Percentiles rank a stretch among this genome's conserved stretches.
These are phyloP conservation scores for Parathielavia hyrcaniae DNA, from an alignment of 495 filamentous ascomycete species.

Conservation along the genomic window DNA sequence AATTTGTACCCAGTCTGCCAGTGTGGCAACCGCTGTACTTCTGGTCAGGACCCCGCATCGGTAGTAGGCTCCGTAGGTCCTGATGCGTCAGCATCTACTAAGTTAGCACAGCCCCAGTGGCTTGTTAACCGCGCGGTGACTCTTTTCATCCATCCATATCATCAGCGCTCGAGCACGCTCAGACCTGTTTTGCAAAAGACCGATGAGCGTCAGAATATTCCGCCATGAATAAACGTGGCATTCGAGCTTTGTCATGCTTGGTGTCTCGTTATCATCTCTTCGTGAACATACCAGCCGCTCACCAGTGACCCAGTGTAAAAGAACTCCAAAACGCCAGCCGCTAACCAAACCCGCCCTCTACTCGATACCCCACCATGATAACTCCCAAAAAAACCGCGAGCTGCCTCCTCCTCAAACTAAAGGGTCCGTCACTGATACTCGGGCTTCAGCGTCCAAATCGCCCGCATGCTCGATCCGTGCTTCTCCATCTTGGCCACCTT, in stretches of 20 bases:
- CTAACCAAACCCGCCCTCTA: not conserved
- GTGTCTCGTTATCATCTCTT: not conserved
- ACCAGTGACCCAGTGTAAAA: not conserved
- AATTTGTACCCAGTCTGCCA: too few species aligned
- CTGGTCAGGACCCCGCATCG: too few species aligned
- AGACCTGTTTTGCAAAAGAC: not conserved
- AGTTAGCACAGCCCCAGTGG: not conserved
- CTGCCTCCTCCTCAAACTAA: not conserved
- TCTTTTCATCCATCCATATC: not conserved
- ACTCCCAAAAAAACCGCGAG: not conserved
- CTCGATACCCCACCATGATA: not conserved
- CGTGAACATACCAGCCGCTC: not conserved
- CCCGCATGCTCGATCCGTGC: conserved; percentile 37
- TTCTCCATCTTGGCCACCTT: conserved; percentile 46
- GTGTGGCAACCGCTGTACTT: too few species aligned
- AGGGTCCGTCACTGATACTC: conserved; percentile 20
- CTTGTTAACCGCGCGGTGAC: conserved; percentile 10
- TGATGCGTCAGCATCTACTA: conserved; percentile 1
- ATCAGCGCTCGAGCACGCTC: not conserved
- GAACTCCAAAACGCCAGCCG: not conserved
- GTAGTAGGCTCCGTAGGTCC: too few species aligned
- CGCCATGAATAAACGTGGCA: too few species aligned
- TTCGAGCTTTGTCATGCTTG: not conserved
- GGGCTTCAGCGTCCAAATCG: conserved; percentile 38
- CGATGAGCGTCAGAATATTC: not conserved